Evolutionary conservation across 805 yeast genomes (phyloP).

Genomic region (Schwanniomyces sp.): DNA sequence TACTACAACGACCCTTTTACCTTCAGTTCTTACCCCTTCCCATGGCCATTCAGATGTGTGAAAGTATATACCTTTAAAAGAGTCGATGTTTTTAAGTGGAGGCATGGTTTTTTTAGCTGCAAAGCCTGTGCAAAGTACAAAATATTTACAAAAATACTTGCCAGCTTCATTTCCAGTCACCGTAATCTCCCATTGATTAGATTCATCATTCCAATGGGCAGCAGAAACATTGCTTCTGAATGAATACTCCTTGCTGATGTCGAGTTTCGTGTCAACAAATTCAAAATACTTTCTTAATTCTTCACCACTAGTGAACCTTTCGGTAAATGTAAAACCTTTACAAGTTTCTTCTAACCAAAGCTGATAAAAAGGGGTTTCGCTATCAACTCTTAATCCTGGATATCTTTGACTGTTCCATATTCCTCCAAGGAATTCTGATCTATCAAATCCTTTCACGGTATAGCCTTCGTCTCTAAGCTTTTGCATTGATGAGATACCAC

Average conservation of each 20-base stretch:
- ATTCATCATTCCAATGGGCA: conserved; percentile 17
- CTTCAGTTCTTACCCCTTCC: conserved; percentile 13
- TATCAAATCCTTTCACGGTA: conserved; percentile 11
- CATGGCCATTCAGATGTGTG: conserved; percentile 31
- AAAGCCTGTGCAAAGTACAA: conserved; percentile 16
- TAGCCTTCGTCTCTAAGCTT: conserved; percentile 12
- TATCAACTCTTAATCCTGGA: conserved; percentile 26
- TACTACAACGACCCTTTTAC: conserved; percentile 25
- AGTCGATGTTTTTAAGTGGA: conserved; percentile 12
- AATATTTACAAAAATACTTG: conserved; percentile 5
- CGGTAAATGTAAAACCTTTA: conserved; percentile 22
- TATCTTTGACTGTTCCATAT: conserved; percentile 15
- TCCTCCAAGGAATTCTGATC: conserved; percentile 11
- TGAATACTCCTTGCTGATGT: conserved; percentile 17
- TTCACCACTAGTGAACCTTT: conserved; percentile 20
- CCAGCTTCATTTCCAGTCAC: conserved; percentile 2
- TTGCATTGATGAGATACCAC: conserved; percentile 10
- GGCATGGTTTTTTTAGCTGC: conserved; percentile 23
- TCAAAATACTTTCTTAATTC: conserved; percentile 21
- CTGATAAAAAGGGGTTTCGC: conserved; percentile 23
- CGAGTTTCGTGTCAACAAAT: conserved; percentile 19
- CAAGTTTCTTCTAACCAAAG: conserved; percentile 20
- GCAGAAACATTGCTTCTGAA: conserved; percentile 17
- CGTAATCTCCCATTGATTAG: conserved; percentile 13
- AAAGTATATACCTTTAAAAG: conserved; percentile 22